phyloP scores from a whole-genome alignment of 75 land plant species.

The Gnetum montanum region DNA sequence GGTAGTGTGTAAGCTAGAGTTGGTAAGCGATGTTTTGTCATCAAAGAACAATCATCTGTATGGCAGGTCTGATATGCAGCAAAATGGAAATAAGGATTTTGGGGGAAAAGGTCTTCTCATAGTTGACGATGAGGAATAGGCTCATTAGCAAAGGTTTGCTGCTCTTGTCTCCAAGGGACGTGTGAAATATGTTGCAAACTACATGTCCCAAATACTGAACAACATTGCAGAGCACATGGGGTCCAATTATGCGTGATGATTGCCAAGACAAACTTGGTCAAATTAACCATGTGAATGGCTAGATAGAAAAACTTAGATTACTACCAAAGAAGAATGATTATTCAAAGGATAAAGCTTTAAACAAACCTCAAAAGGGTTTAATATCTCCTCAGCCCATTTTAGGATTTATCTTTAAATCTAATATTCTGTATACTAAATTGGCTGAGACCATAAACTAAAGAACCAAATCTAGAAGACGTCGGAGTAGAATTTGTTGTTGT shows the following conservation, averaged over 20 bases:
- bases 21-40: conserved; percentile 61
- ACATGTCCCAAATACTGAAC: conserved; percentile 25
- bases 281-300: too few species aligned
- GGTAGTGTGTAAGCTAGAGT: conserved; percentile 46
- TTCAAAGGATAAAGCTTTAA: too few species aligned
- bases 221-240: background rate
- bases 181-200: conserved; percentile 45
- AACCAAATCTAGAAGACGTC: too few species aligned
- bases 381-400: too few species aligned
- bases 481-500: too few species aligned
- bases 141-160: conserved; percentile 33
- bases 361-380: too few species aligned
- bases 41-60: conserved; percentile 24
- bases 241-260: background rate
- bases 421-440: too few species aligned
- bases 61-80: conserved; percentile 13
- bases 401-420: too few species aligned
- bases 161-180: conserved; percentile 62
- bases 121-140: conserved; percentile 22
- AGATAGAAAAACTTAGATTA: too few species aligned
- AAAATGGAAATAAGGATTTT: conserved; percentile 15
- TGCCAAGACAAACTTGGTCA: too few species aligned
- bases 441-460: too few species aligned
- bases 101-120: conserved; percentile 15
- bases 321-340: too few species aligned